These are phyloP conservation scores for Acanthamoeba lenticulata DNA, from an alignment of 208 protist genomes.

Conservation along the genomic window DNA sequence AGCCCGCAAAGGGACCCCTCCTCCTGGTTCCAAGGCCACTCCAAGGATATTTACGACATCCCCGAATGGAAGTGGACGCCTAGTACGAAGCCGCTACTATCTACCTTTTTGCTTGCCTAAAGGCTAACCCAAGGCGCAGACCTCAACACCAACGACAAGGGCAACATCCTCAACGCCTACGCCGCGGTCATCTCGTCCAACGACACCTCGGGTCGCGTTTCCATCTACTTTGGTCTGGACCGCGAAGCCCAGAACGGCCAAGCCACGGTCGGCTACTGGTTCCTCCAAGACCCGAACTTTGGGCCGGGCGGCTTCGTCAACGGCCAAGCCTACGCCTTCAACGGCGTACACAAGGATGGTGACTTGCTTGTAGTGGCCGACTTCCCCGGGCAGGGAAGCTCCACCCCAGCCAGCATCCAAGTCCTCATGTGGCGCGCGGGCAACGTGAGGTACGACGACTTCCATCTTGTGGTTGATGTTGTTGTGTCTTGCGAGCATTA, in stretches of 20 bases:
- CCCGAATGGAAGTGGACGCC: not conserved
- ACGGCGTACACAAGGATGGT: not conserved
- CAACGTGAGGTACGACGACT: not conserved
- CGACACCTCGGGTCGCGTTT: not conserved
- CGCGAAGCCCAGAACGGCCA: not conserved
- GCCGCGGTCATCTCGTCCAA: not conserved
- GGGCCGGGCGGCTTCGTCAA: not conserved
- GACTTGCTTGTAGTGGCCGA: not conserved
- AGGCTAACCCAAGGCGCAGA: too few species aligned
- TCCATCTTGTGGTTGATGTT: not conserved
- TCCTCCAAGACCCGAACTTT: not conserved
- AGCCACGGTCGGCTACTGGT: not conserved
- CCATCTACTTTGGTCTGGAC: not conserved
- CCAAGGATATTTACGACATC: not conserved
- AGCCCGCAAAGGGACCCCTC: not conserved
- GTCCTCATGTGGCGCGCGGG: not conserved
- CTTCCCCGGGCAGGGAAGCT: not conserved
- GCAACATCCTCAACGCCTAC: not conserved
- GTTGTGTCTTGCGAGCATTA: not conserved
- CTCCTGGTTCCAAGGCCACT: not conserved
- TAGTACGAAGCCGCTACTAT: not conserved
- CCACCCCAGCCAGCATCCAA: not conserved
- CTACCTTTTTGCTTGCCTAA: too few species aligned
- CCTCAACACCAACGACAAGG: slow-evolving; percentile 8
- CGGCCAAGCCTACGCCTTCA: not conserved